phyloP scores from a whole-genome alignment of 129 eudicot genomes.

The Escallonia rubra region DNA sequence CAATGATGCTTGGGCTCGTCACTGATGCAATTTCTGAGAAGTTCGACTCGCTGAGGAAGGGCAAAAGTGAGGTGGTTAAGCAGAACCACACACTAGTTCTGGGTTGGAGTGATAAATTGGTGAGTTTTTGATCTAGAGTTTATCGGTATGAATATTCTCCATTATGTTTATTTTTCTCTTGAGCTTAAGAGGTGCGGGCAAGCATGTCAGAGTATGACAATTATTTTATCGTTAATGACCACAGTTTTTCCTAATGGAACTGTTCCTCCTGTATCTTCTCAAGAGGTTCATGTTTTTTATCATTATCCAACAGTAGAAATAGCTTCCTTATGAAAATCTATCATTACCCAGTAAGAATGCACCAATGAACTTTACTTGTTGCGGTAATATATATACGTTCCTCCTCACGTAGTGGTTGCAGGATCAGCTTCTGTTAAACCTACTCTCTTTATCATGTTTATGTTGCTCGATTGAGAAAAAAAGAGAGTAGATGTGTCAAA shows the following conservation, averaged over 20 bases:
- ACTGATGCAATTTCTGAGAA: constrained; percentile 92
- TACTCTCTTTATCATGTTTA: too few species aligned
- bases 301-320: too few species aligned
- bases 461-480: background rate
- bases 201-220: background rate
- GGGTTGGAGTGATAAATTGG: constrained; percentile 94
- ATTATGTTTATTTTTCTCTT: too few species aligned
- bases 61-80: constrained; percentile 88
- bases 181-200: too few species aligned
- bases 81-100: constrained; percentile 74
- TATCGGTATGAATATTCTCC: background rate
- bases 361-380: too few species aligned
- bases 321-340: too few species aligned
- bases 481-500: background rate
- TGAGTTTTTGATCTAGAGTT: constrained; percentile 14
- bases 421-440: too few species aligned
- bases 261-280: background rate
- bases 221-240: background rate
- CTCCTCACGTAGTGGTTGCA: too few species aligned
- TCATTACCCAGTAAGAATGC: too few species aligned
- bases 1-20: constrained; percentile 97
- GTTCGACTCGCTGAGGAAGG: constrained; percentile 86
- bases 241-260: background rate
- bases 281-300: background rate
- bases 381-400: too few species aligned